Conservation (phyloP, 306 rosid genomes). For the Vigna nakashimae region DNA sequence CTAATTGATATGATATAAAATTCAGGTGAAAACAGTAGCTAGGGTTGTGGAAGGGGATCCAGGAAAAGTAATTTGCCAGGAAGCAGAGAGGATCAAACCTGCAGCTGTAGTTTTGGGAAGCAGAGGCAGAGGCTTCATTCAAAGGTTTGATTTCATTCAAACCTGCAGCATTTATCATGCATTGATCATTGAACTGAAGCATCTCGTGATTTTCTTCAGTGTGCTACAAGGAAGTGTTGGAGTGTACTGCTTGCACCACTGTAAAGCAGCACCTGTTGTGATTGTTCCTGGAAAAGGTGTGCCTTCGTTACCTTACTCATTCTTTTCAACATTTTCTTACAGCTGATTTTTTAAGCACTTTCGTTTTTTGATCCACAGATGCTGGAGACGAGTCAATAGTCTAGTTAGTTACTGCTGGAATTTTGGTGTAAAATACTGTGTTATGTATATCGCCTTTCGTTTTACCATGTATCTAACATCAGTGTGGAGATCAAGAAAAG, state of each 20-base stretch:
- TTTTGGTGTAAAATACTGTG: constrained; percentile 3
- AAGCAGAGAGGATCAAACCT: constrained; percentile 74
- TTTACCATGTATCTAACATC: constrained; percentile 13
- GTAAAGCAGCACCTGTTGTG: constrained; percentile 83
- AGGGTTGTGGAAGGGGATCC: constrained; percentile 79
- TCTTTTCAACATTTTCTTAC: background rate
- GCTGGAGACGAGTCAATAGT: constrained; percentile 68
- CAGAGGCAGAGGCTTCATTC: constrained; percentile 75
- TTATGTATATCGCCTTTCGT: constrained; percentile 30
- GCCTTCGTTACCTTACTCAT: background rate
- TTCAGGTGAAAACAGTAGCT: constrained; percentile 71
- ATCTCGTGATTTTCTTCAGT: constrained; percentile 53
- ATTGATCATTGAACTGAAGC: constrained; percentile 15
- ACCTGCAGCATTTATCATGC: background rate
- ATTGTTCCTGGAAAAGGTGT: constrained; percentile 88
- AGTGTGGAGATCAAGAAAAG: background rate
- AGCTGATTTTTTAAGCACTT: background rate
- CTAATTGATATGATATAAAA: constrained; percentile 15
- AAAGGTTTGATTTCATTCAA: constrained; percentile 54
- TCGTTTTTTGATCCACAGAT: constrained; percentile 55
- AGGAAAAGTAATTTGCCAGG: constrained; percentile 76
- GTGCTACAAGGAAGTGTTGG: constrained; percentile 90
- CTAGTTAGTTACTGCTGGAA: constrained; percentile 43
- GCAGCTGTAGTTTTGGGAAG: constrained; percentile 78
- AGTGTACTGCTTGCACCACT: constrained; percentile 76